Evolutionary conservation across 371 early-diverging fungal species (phyloP).

Genomic region (Mortierella sp.): DNA sequence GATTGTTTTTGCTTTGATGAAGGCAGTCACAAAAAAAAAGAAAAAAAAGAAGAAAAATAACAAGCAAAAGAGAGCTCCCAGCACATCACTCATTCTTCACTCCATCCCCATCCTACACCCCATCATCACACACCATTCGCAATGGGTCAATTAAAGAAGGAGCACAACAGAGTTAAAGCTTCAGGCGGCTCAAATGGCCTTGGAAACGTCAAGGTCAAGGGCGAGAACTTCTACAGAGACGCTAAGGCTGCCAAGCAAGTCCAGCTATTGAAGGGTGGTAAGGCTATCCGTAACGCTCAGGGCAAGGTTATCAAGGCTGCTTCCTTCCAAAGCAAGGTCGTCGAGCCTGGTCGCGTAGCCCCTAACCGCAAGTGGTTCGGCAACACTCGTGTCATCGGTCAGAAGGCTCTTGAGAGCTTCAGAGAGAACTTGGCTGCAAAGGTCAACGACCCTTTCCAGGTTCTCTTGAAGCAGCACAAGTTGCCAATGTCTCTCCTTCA

Average conservation of each 20-base stretch:
- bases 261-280: constrained; percentile 95
- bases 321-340: constrained; percentile 88
- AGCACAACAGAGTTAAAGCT: constrained; percentile 70
- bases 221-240: constrained; percentile 98
- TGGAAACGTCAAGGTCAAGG: constrained; percentile 84
- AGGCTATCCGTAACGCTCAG: constrained; percentile 85
- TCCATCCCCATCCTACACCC: background rate
- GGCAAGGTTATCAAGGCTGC: constrained; percentile 98
- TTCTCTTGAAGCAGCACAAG: constrained; percentile 95
- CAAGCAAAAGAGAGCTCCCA: background rate
- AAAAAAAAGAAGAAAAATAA: constrained; percentile 20
- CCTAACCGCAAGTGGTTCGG: constrained; percentile 99
- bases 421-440: constrained; percentile 91
- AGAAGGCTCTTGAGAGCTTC: constrained; percentile 91
- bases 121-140: background rate
- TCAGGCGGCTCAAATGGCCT: constrained; percentile 66
- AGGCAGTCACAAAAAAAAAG: constrained; percentile 38
- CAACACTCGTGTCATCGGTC: constrained; percentile 95
- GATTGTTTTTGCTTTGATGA: background rate
- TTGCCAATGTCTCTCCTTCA: constrained; percentile 96
- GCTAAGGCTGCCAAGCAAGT: constrained; percentile 90
- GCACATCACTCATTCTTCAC: constrained; percentile 2
- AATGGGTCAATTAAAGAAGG: constrained; percentile 81
- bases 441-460: constrained; percentile 96
- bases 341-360: constrained; percentile 87